Conservation (phyloP, 495 filamentous ascomycete species). For the Podospora sp. region DNA sequence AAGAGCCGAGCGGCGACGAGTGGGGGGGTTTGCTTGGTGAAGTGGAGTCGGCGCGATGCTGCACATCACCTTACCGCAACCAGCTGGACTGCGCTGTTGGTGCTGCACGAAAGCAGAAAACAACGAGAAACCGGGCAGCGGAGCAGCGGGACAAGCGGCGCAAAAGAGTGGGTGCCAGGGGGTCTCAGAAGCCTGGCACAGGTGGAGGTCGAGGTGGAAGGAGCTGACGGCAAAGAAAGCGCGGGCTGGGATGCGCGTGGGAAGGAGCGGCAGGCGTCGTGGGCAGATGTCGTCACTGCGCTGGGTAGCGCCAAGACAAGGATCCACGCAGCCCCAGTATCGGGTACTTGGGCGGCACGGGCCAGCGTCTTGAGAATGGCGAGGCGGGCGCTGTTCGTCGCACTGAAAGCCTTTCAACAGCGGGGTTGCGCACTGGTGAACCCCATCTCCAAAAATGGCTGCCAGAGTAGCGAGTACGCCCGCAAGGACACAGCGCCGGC, state of each 20-base stretch:
- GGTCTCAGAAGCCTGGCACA: not conserved
- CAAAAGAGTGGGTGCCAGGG: not conserved
- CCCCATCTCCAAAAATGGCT: not conserved
- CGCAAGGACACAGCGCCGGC: not conserved
- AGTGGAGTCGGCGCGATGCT: slow-evolving; percentile 19
- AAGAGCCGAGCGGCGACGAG: slow-evolving; percentile 12
- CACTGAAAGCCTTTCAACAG: slow-evolving; percentile 5
- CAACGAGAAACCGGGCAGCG: slow-evolving; percentile 5
- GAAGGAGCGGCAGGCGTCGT: not conserved
- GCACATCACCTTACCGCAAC: slow-evolving; percentile 16
- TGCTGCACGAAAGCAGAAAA: slow-evolving; percentile 16
- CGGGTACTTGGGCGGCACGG: slow-evolving; percentile 5
- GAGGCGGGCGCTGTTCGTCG: not conserved
- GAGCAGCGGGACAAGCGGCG: not conserved
- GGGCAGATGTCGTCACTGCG: slow-evolving; percentile 16
- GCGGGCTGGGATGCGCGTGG: not conserved
- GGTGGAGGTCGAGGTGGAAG: not conserved
- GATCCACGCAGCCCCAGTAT: slow-evolving; percentile 21
- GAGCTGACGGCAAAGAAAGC: not conserved
- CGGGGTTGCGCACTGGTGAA: not conserved
- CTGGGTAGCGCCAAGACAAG: not conserved
- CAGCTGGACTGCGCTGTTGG: slow-evolving; percentile 1
- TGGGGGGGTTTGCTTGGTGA: slow-evolving; percentile 12
- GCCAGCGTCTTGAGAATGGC: slow-evolving; percentile 1
- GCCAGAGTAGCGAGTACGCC: not conserved